phyloP scores from a whole-genome alignment of 1,284 basidiomycete species.

The Pseudomicrostroma phylloplanum region DNA sequence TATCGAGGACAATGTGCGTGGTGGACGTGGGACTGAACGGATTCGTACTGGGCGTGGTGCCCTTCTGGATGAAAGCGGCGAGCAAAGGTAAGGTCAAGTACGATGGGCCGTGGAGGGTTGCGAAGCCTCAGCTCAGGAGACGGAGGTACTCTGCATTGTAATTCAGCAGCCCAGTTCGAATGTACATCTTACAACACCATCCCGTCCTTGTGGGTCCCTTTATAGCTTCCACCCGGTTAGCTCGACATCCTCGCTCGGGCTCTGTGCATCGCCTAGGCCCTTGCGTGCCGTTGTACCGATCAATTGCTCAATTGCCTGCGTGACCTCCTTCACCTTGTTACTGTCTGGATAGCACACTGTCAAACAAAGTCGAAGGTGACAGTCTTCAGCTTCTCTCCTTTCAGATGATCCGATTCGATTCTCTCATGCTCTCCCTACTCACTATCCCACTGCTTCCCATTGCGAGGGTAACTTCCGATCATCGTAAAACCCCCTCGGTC shows the following conservation, averaged over 20 bases:
- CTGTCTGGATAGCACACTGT: not conserved
- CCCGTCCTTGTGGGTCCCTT: not conserved
- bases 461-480: constrained; percentile 10
- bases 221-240: not conserved
- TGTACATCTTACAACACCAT: no score
- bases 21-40: not conserved
- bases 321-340: not conserved
- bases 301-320: not conserved
- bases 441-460: constrained; percentile 12
- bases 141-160: no score
- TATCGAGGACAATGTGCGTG: not conserved
- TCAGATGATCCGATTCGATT: no score
- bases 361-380: not conserved
- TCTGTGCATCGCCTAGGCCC: not conserved
- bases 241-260: constrained; percentile 27
- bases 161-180: no score
- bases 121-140: not conserved
- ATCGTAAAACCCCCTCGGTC: constrained; percentile 4
- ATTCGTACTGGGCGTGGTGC: not conserved
- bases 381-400: not conserved
- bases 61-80: not conserved
- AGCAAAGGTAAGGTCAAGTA: not conserved
- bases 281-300: not conserved
- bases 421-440: not conserved
- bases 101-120: constrained; percentile 7